Evolutionary conservation across 257 asterid genomes (phyloP).

Genomic region (Solanum pennellii): DNA sequence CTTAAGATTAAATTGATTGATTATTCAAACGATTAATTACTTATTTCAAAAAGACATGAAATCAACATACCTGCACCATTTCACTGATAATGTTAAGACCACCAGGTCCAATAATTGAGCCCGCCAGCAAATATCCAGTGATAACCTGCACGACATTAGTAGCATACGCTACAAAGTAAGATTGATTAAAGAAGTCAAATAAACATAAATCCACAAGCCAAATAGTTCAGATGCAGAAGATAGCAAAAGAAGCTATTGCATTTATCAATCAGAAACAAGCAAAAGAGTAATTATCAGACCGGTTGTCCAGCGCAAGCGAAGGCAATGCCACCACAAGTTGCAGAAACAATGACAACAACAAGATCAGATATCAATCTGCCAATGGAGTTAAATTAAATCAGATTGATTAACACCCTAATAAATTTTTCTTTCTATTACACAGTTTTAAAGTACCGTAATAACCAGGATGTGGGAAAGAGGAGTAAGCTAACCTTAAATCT

Average conservation of each 20-base stretch:
- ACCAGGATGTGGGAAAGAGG: background rate
- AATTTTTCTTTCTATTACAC: background rate
- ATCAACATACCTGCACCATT: conserved; percentile 67
- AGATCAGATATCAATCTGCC: conserved; percentile 75
- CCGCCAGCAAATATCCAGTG: conserved; percentile 80
- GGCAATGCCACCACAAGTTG: conserved; percentile 88
- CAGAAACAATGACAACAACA: conserved; percentile 78
- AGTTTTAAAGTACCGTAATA: background rate
- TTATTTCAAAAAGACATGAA: background rate
- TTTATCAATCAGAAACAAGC: background rate
- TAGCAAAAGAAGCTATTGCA: background rate
- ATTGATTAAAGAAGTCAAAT: background rate
- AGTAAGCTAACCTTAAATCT: conserved; percentile 61
- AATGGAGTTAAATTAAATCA: background rate
- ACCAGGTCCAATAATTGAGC: conserved; percentile 88
- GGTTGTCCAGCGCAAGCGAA: conserved; percentile 90
- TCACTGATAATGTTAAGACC: conserved; percentile 75
- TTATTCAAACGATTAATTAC: background rate
- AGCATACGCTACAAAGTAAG: background rate
- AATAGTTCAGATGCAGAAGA: conserved; percentile 1
- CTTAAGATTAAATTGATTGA: background rate
- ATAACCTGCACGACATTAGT: conserved; percentile 45
- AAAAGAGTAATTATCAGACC: conserved; percentile 26
- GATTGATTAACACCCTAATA: background rate
- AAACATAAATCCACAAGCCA: background rate